These are phyloP conservation scores for Penicillium atrosanguineum DNA, from an alignment of 495 filamentous ascomycete genomes.

Conservation along the genomic window DNA sequence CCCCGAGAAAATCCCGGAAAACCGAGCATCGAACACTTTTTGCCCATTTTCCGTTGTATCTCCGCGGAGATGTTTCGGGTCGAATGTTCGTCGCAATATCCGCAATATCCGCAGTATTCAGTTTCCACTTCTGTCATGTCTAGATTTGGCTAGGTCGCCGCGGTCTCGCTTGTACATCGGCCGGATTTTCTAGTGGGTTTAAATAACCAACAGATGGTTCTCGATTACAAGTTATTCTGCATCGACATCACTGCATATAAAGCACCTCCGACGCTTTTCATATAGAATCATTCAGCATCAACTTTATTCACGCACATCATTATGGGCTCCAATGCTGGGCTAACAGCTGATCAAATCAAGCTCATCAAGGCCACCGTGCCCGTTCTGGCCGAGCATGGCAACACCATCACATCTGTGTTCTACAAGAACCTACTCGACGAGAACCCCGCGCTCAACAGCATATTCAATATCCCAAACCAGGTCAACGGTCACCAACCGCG, in stretches of 20 bases:
- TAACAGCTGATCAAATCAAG: slow-evolving; percentile 32
- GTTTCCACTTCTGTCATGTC: slow-evolving; percentile 1
- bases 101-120: background rate
- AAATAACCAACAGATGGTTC: slow-evolving; percentile 1
- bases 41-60: background rate
- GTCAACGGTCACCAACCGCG: slow-evolving; percentile 59
- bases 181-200: background rate
- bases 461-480: slow-evolving; percentile 70
- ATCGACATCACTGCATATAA: background rate
- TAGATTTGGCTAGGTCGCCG: background rate
- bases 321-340: slow-evolving; percentile 17
- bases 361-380: slow-evolving; percentile 47
- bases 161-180: background rate
- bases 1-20: slow-evolving; percentile 13
- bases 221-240: background rate
- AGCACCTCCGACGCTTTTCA: background rate
- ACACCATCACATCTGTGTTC: slow-evolving; percentile 63
- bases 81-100: slow-evolving; percentile 1
- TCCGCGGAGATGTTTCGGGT: slow-evolving; percentile 25
- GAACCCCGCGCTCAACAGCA: slow-evolving; percentile 57
- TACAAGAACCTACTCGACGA: slow-evolving; percentile 65
- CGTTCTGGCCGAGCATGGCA: slow-evolving; percentile 63
- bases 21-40: slow-evolving; percentile 4
- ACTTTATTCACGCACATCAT: background rate
- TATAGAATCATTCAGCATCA: background rate